Evolutionary conservation across 352 stramenopile genomes (phyloP), one percentile per base, ranked within the genome.

Genomic region (Bremia lactucae): DNA sequence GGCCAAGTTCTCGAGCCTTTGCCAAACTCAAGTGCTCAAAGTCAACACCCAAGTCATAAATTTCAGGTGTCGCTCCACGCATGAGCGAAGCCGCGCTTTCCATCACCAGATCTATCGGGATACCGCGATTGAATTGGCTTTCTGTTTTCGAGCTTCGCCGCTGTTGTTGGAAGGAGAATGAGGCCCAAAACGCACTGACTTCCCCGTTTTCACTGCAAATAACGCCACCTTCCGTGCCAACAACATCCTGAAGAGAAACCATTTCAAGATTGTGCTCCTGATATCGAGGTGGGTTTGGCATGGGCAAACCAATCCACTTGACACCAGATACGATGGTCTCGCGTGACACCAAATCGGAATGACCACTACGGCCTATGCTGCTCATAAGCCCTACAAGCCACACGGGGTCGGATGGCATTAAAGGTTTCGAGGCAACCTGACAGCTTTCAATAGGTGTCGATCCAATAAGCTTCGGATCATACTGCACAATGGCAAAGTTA

Each of bases 401-500:
- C 20, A 87, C 80, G 0, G 75, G 77, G 37, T 89, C 74, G 3
- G 80, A 87, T 2, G 80, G 80, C 14, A 63, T 57, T 16, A 86
- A 38, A 15, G 69, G 62, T 38, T 75, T 69, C 2, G 56, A 50
- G 7, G 77, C 82, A 33, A 93, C 67, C 46, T 71, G 68, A 45
- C 77, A 89, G 47, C 74, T 85, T 43, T 87, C 60, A 29, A 93
- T 85, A 0, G 78, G 77, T 10, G 80, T 89, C 6, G 76, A 83
- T 1, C 80, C 80, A 50, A 92, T 90, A 8, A 87, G 60, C 49
- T 80, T 80, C 16, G 84, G 77, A 49, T 97, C 82, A 54, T 95
- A 95, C 56, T 94, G 79, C 11, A 97, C 73, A 44, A 96, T 90
- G 6, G 81, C 79, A 44, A 96, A 95, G 54, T 96, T 96, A 62